A percentile compares a stretch with the other conserved stretches of the same genome.
phyloP scores from a whole-genome alignment of 208 protist species.

The Novymonas esmeraldas region DNA sequence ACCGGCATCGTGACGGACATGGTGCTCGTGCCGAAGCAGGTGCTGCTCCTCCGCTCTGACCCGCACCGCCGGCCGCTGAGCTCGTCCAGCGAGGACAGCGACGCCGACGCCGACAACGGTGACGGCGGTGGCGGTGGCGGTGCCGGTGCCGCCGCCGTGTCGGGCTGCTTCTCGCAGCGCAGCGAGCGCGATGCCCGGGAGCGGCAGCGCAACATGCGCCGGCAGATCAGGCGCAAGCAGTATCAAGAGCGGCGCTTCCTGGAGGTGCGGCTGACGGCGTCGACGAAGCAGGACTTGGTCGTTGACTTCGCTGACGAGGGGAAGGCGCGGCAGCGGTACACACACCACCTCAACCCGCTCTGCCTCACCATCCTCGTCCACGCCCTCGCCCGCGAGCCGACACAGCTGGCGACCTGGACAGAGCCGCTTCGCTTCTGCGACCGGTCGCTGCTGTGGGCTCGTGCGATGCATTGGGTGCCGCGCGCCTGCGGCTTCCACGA shows the following conservation, averaged over 20 bases:
- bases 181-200: slow-evolving; percentile 54
- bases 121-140: slow-evolving; percentile 27
- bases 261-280: slow-evolving; percentile 62
- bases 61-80: slow-evolving; percentile 28
- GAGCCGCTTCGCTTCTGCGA: slow-evolving; percentile 89
- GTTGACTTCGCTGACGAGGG: slow-evolving; percentile 78
- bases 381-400: slow-evolving; percentile 51
- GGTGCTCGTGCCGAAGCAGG: slow-evolving; percentile 74
- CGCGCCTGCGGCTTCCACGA: slow-evolving; percentile 76
- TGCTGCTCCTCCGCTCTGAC: slow-evolving; percentile 64
- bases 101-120: slow-evolving; percentile 9
- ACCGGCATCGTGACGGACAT: slow-evolving; percentile 90
- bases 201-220: slow-evolving; percentile 63
- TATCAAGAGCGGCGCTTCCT: slow-evolving; percentile 80
- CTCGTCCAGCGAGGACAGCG: slow-evolving; percentile 64
- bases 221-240: slow-evolving; percentile 74
- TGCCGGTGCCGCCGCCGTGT: not conserved
- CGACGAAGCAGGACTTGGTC: slow-evolving; percentile 58
- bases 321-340: slow-evolving; percentile 39
- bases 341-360: slow-evolving; percentile 64
- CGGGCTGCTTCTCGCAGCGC: slow-evolving; percentile 32
- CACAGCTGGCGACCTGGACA: slow-evolving; percentile 79
- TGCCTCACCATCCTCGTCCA: slow-evolving; percentile 77
- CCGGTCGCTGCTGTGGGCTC: slow-evolving; percentile 63
- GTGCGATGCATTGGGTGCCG: slow-evolving; percentile 82